Conservation (phyloP, 345 rosid species). For the Syzygium oleosum region DNA sequence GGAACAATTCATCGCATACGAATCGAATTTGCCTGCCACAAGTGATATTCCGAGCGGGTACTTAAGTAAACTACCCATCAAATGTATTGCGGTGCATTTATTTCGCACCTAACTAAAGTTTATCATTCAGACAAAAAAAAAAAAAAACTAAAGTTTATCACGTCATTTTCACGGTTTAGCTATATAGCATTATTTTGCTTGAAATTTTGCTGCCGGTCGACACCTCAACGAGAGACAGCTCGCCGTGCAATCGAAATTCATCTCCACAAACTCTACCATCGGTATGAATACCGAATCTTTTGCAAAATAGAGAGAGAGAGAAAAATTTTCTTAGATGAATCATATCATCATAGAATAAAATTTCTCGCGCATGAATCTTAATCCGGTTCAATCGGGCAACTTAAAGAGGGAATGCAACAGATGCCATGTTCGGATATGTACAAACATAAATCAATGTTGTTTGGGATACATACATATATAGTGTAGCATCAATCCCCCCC, state of each 20-base stretch:
- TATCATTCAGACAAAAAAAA: too few species aligned
- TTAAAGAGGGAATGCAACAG: fast-evolving
- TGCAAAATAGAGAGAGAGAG: background rate
- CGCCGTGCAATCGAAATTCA: fast-evolving
- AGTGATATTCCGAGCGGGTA: background rate
- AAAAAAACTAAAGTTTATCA: background rate
- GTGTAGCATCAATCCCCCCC: background rate
- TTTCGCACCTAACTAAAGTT: fast-evolving
- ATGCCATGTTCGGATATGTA: background rate
- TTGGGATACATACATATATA: too few species aligned
- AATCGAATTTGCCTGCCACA: background rate
- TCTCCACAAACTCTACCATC: background rate
- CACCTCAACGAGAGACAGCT: fast-evolving
- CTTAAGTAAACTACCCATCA: background rate
- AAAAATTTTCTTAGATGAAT: background rate
- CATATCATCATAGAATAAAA: background rate
- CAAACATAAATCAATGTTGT: background rate
- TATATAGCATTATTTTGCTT: background rate
- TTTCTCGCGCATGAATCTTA: fast-evolving
- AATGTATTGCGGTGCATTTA: fast-evolving
- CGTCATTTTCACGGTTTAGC: background rate
- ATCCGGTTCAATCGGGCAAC: fast-evolving
- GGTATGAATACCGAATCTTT: background rate
- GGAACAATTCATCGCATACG: background rate
- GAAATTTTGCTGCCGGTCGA: fast-evolving